A percentile compares a stretch with the other conserved stretches of the same genome.
Evolutionary conservation across 176 grass and related monocot species (phyloP).

Genomic region (Eleusine coracana): DNA sequence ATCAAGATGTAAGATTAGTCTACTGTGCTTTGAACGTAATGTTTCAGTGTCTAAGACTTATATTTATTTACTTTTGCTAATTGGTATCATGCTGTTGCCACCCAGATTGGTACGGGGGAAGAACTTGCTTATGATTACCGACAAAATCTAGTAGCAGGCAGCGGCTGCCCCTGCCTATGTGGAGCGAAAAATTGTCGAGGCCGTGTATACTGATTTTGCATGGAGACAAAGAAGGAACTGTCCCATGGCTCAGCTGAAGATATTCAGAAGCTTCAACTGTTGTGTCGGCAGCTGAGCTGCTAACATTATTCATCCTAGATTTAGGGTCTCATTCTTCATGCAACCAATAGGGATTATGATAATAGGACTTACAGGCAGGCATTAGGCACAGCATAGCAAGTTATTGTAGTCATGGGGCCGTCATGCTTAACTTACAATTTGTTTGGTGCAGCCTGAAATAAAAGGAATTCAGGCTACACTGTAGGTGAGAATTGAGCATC

Average conservation of each 20-base stretch:
- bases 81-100: conserved; percentile 35
- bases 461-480: conserved; percentile 47
- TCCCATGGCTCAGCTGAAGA: conserved; percentile 9
- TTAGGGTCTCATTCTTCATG: conserved; percentile 48
- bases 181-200: conserved; percentile 72
- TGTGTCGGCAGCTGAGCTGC: conserved; percentile 15
- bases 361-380: conserved; percentile 52
- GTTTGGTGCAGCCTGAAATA: conserved; percentile 43
- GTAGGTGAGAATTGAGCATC: conserved; percentile 25
- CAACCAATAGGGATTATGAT: conserved; percentile 40
- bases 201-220: conserved; percentile 63
- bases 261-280: conserved; percentile 15
- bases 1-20: conserved; percentile 63
- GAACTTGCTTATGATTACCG: conserved; percentile 85
- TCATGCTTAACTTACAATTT: conserved; percentile 49
- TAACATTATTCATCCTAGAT: conserved; percentile 32
- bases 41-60: neutral
- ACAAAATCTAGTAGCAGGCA: conserved; percentile 55
- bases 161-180: conserved; percentile 69
- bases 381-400: conserved; percentile 51
- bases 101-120: conserved; percentile 73
- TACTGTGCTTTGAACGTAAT: neutral
- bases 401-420: conserved; percentile 43
- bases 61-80: conserved; percentile 1
- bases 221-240: conserved; percentile 17